Conservation (phyloP, 257 asterid genomes). For the Solanum gracilifrons region DNA sequence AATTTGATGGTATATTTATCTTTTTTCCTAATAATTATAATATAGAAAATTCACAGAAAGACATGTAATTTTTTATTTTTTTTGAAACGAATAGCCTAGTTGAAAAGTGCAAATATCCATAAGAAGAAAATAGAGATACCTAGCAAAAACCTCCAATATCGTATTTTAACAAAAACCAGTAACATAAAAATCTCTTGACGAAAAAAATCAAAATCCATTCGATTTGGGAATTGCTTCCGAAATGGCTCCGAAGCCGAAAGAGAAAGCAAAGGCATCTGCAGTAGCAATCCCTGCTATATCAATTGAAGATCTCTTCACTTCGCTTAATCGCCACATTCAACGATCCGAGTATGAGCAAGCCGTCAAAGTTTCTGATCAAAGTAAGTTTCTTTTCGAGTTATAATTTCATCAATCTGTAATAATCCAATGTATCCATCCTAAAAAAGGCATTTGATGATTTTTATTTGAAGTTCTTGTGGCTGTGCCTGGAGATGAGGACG, state of each 20-base stretch:
- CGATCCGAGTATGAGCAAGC: background rate
- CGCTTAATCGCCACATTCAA: background rate
- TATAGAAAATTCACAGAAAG: too few species aligned
- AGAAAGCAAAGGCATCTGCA: background rate
- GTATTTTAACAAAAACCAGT: background rate
- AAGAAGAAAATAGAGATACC: background rate
- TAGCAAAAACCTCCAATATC: background rate
- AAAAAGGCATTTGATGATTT: background rate
- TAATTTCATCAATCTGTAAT: background rate
- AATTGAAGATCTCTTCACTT: background rate
- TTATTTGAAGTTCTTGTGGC: background rate
- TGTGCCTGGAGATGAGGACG: background rate
- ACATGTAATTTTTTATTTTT: background rate
- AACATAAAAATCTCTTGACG: background rate
- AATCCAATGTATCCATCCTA: background rate
- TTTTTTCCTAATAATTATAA: too few species aligned
- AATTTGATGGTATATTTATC: too few species aligned
- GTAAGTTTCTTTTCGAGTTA: background rate
- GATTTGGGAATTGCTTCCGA: background rate
- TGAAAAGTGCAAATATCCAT: background rate
- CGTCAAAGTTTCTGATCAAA: background rate
- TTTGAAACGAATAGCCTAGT: background rate
- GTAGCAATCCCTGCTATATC: background rate
- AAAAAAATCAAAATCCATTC: constrained; percentile 9
- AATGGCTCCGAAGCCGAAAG: background rate